Base-by-base conservation (phyloP, 2,329 filamentous ascomycete genomes). In the Blastomyces silverae region DNA sequence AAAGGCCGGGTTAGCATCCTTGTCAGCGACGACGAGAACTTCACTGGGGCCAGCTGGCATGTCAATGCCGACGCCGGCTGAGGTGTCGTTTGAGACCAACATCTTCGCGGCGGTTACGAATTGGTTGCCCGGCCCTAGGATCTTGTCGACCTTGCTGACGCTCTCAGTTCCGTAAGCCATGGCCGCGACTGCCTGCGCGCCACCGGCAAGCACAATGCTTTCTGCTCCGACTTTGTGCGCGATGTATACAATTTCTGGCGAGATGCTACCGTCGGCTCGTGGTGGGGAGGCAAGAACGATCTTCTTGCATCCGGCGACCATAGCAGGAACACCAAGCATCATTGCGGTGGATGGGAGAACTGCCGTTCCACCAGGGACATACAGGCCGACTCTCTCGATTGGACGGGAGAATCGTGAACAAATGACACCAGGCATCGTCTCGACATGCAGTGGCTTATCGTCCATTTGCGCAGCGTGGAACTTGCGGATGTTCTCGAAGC, bases 51-150 rank as follows among this genome's bases (percentile, higher is more conserved):
- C 94, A 46, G 94, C 94, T 13, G 94, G 94, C 94, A 99, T 99
- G 75, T 99, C 94, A 72, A 99, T 99, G 77, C 91, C 89, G 52
- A 97, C 92, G 28, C 91, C 90, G 15, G 94, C 94, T 66, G 92
- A 95, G 56, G 94, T 97, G 75, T 99, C 94, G 77, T 99, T 99
- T 78, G 89, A 91, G 55, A 99, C 94, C 71, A 92, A 84, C 94
- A 99, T 99, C 85, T 99, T 99, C 62, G 91, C 94, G 0, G 94
- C 94, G 0, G 94, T 99, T 52, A 99, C 94, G 74, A 97, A 99
- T 77, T 97, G 94, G 79, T 99, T 99, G 46, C 94, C 94, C 2
- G 94, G 94, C 0, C 94, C 94, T 15, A 97, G 86, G 71, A 99
- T 97, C 85, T 99, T 99, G 83, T 99, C 94, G 8, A 99, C 94